phyloP scores from a whole-genome alignment of 148 eudicot genomes.

The Euryodendron excelsum region DNA sequence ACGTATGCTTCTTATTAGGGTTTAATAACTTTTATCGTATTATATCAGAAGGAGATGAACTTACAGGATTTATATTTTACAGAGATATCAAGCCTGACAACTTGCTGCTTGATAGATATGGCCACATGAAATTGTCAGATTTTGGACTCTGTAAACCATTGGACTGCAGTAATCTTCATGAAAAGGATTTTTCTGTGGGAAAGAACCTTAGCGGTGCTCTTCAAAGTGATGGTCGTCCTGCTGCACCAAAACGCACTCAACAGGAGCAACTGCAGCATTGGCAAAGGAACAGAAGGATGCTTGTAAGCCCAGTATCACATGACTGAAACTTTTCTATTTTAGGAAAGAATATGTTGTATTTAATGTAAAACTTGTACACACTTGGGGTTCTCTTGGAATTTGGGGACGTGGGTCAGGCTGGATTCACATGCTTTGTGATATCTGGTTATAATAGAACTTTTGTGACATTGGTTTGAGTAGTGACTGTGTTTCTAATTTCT shows the following conservation, averaged over 20 bases:
- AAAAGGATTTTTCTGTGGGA: constrained; percentile 74
- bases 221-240: constrained; percentile 95
- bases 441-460: neutral
- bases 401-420: neutral
- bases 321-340: neutral
- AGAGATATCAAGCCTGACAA: constrained; percentile 99
- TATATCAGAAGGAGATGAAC: constrained; percentile 10
- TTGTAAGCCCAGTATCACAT: constrained; percentile 45
- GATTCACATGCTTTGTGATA: constrained; percentile 9
- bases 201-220: constrained; percentile 78
- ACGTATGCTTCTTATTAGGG: constrained; percentile 7
- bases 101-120: constrained; percentile 83
- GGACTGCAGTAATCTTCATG: constrained; percentile 87
- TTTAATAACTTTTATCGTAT: neutral
- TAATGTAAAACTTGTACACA: neutral
- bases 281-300: constrained; percentile 99
- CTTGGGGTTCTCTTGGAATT: neutral
- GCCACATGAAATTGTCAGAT: constrained; percentile 98
- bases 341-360: neutral
- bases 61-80: constrained; percentile 26
- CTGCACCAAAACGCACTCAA: constrained; percentile 73
- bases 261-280: constrained; percentile 96
- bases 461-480: neutral
- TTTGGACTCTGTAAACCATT: constrained; percentile 96
- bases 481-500: neutral